Conservation (phyloP, 441 rosid genomes). For the Theobroma grandiflorum region DNA sequence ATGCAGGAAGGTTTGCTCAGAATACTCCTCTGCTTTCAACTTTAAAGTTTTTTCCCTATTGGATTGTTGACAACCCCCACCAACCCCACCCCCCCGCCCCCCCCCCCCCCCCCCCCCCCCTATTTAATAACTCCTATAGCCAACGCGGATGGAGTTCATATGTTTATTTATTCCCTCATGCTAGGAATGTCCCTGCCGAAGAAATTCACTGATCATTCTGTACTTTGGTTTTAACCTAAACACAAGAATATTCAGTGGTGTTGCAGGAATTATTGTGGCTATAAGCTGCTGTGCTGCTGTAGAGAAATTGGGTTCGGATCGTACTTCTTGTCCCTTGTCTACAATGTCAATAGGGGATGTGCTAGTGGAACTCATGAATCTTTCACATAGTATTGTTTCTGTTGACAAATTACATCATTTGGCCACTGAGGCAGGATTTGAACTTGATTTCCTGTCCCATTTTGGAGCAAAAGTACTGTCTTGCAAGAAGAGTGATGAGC, state of each 20-base stretch:
- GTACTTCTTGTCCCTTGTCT: conserved; percentile 47
- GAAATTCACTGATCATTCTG: conserved; percentile 19
- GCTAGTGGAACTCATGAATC: conserved; percentile 62
- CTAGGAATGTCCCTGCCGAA: conserved; percentile 13
- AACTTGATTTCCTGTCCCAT: conserved; percentile 60
- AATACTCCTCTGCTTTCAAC: conserved; percentile 26
- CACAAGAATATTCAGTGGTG: conserved; percentile 63
- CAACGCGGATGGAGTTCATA: conserved; percentile 2
- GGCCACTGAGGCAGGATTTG: conserved; percentile 72
- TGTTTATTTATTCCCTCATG: conserved; percentile 7
- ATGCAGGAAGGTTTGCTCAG: conserved; percentile 73
- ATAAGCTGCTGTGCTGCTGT: conserved; percentile 71
- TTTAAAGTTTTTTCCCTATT: background rate
- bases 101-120: too few relatives aligned
- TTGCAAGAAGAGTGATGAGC: conserved; percentile 55
- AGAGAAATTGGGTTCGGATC: conserved; percentile 54
- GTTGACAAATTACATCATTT: conserved; percentile 64
- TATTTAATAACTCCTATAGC: background rate
- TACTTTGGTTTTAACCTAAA: conserved; percentile 31
- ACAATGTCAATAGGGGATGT: conserved; percentile 46
- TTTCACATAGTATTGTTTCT: conserved; percentile 52
- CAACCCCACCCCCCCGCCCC: too few relatives aligned
- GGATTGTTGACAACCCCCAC: background rate
- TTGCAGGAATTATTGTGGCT: conserved; percentile 73
- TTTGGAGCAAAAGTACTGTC: conserved; percentile 63